Evolutionary conservation across 805 yeast species (phyloP), one percentile per base, ranked within the genome.

Genomic region (Candida cerambycidarum): DNA sequence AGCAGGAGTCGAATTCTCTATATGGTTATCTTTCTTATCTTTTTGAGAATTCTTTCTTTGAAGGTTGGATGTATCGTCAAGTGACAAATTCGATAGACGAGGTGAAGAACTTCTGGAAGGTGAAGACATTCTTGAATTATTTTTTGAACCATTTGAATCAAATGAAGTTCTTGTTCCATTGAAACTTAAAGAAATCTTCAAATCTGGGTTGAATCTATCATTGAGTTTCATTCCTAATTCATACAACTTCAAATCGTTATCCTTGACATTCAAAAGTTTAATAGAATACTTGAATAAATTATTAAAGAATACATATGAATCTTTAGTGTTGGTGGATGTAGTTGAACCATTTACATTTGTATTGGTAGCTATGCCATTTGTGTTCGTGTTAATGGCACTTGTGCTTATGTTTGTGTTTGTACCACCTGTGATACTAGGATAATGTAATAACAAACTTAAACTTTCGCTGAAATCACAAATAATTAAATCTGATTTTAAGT

Each of bases 381-480:
- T 13, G 25, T n/a, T n/a, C n/a, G n/a, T n/a, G n/a, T n/a, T n/a
- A n/a, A n/a, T n/a, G n/a, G n/a, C n/a, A n/a, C n/a, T n/a, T n/a
- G n/a, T n/a, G n/a, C n/a, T n/a, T n/a, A n/a, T n/a, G n/a, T n/a
- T 21, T 21, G 23, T 21, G 23, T 21, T 21, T 21, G 31, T n/a
- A 62, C 21, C 19, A 24, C 23, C 23, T 3, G 13, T 13, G 25
- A 8, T 18, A 5, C 25, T 56, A 2, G 82, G 82, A 51, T 75
- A 77, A 54, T 76, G 82, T 21, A 78, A 59, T 5, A 78, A 56
- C 13, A 76, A 52, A 25, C 72, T 69, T 24, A 78, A 57, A 4
- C 76, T 70, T 47, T 78, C 82, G 11, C 79, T 72, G 49, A 76
- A 78, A 54, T 78, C 82, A 38, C 75, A 70, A 11, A 69, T 57